Evolutionary conservation across 805 yeast genomes (phyloP).

Genomic region (Zygotorulaspora florentina): DNA sequence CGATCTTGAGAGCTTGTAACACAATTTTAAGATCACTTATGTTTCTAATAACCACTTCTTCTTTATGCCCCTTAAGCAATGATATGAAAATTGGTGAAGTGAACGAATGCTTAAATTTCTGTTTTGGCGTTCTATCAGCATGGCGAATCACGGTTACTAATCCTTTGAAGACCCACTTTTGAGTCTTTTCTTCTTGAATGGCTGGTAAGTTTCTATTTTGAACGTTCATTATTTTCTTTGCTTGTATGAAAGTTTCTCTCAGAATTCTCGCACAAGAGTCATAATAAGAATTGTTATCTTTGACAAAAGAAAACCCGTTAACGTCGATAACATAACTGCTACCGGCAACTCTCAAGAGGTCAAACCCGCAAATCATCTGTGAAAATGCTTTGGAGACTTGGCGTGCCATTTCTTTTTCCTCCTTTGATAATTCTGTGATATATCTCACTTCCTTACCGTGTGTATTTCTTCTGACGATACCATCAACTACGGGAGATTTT

Average conservation of each 20-base stretch:
- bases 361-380: slow-evolving; percentile 97
- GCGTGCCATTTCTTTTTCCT: slow-evolving; percentile 76
- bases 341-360: slow-evolving; percentile 83
- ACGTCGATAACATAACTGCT: slow-evolving; percentile 92
- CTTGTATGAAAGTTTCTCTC: slow-evolving; percentile 66
- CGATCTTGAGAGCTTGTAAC: slow-evolving; percentile 75
- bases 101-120: slow-evolving; percentile 93
- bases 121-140: slow-evolving; percentile 98
- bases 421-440: slow-evolving; percentile 69
- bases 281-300: slow-evolving; percentile 83
- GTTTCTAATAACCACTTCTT: slow-evolving; percentile 92
- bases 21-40: slow-evolving; percentile 83
- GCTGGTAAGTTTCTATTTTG: slow-evolving; percentile 37
- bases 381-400: slow-evolving; percentile 71
- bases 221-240: slow-evolving; percentile 45
- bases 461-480: slow-evolving; percentile 93
- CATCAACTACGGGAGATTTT: slow-evolving; percentile 99
- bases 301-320: slow-evolving; percentile 95
- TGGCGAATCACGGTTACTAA: slow-evolving; percentile 88
- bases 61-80: slow-evolving; percentile 86
- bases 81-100: slow-evolving; percentile 82
- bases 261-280: slow-evolving; percentile 76
- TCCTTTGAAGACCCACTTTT: slow-evolving; percentile 96
- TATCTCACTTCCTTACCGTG: slow-evolving; percentile 96
- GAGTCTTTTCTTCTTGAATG: slow-evolving; percentile 43